A percentile compares a stretch with the other conserved stretches of the same genome.
Conservation (phyloP, 768 basidiomycete species). For the Mycena floridula region DNA sequence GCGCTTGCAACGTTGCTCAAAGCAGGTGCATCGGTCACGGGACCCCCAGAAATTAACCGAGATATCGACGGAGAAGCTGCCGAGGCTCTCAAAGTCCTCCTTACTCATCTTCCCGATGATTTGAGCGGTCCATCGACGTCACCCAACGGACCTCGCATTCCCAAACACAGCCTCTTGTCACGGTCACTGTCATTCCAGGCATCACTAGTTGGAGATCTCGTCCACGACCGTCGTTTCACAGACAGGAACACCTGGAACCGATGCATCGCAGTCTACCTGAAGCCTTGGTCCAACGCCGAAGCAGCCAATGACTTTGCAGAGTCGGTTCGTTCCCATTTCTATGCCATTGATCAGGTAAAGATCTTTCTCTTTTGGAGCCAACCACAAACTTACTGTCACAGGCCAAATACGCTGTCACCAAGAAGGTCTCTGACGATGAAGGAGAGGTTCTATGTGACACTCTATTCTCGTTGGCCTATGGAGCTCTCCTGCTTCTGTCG, state of each 20-base stretch:
- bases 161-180: conserved; percentile 52
- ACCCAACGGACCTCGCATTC: conserved; percentile 46
- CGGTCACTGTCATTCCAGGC: conserved; percentile 67
- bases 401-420: conserved; percentile 50
- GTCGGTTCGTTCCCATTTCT: conserved; percentile 64
- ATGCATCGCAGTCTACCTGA: conserved; percentile 67
- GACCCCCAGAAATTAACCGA: conserved; percentile 62
- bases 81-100: conserved; percentile 48
- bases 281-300: conserved; percentile 60
- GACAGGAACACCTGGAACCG: conserved; percentile 59
- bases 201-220: conserved; percentile 71
- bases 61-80: conserved; percentile 62
- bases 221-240: conserved; percentile 49
- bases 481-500: conserved; percentile 88
- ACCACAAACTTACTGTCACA: conserved; percentile 17
- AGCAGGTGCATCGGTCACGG: conserved; percentile 76
- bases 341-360: conserved; percentile 74
- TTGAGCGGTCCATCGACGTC: conserved; percentile 32
- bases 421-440: conserved; percentile 49
- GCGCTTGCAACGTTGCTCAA: conserved; percentile 76
- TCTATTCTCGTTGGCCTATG: conserved; percentile 93
- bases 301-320: conserved; percentile 49
- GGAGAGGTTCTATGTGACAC: conserved; percentile 89
- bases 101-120: conserved; percentile 52
- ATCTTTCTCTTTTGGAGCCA: conserved; percentile 17